Evolutionary conservation across 2,329 filamentous ascomycete genomes (phyloP).

Genomic region (Drechslerella stenobrocha): DNA sequence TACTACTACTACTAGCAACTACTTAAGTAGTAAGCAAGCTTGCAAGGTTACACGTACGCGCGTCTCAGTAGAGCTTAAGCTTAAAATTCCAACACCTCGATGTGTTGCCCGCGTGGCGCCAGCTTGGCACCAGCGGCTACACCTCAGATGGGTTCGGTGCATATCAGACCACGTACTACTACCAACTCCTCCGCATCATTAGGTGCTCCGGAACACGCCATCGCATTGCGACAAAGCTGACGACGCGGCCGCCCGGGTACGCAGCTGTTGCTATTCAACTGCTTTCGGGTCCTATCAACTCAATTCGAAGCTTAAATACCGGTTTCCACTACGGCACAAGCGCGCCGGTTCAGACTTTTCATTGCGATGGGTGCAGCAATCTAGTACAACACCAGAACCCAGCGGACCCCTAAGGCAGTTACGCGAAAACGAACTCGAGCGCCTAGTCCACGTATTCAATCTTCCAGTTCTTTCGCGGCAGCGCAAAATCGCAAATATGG

Average conservation of each 20-base stretch:
- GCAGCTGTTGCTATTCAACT: constrained; percentile 9
- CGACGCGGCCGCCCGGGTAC: constrained; percentile 29
- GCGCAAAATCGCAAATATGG: constrained; percentile 50
- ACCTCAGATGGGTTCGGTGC: not conserved
- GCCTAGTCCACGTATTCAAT: too few relatives aligned
- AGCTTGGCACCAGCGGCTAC: not conserved
- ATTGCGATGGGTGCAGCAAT: constrained; percentile 23
- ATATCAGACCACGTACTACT: constrained; percentile 28
- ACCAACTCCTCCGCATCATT: constrained; percentile 18
- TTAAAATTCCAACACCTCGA: not conserved
- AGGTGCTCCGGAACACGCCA: constrained; percentile 17
- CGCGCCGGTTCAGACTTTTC: constrained; percentile 4
- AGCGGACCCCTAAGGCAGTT: not conserved
- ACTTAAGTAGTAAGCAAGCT: too few relatives aligned
- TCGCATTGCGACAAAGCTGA: constrained; percentile 32
- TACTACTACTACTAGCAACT: too few relatives aligned
- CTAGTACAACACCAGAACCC: constrained; percentile 22
- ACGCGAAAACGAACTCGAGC: constrained; percentile 2
- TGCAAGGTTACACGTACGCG: too few relatives aligned
- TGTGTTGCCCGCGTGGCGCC: not conserved
- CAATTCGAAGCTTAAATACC: not conserved
- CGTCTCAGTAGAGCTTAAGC: too few relatives aligned
- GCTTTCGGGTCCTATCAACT: constrained; percentile 5
- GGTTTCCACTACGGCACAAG: not conserved
- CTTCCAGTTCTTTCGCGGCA: constrained; percentile 15